Percentiles rank a stretch among this genome's conserved stretches.
These are phyloP conservation scores for Talaromyces borbonicus DNA, from an alignment of 495 filamentous ascomycete species.

Conservation along the genomic window DNA sequence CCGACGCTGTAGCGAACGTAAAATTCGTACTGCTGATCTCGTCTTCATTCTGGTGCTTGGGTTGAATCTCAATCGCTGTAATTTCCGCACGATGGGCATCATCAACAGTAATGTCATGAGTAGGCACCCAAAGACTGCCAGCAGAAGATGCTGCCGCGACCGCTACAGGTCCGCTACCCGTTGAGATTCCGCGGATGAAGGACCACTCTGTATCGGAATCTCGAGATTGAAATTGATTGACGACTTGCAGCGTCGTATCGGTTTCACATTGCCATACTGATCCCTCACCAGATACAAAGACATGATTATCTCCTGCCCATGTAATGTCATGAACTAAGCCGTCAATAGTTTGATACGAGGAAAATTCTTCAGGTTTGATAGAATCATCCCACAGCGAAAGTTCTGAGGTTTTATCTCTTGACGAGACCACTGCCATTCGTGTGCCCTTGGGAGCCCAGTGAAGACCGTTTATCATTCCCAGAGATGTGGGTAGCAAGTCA, in stretches of 20 bases:
- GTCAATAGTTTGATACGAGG: conserved; percentile 28
- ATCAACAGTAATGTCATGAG: conserved; percentile 31
- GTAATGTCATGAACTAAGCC: conserved; percentile 28
- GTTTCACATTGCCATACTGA: conserved; percentile 35
- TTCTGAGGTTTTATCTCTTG: conserved; percentile 30
- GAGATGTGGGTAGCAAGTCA: conserved; percentile 38
- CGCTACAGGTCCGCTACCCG: conserved; percentile 18
- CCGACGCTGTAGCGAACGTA: conserved; percentile 35
- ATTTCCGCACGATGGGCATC: conserved; percentile 35
- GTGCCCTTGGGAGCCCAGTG: conserved; percentile 31
- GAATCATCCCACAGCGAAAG: conserved; percentile 38
- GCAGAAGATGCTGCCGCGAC: conserved; percentile 27
- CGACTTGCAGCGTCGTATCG: conserved; percentile 28
- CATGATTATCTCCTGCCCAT: conserved; percentile 26
- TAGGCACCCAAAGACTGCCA: conserved; percentile 35
- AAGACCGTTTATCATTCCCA: conserved; percentile 34
- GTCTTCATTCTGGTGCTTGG: conserved; percentile 17
- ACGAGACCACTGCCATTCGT: conserved; percentile 34
- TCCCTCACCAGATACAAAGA: conserved; percentile 31
- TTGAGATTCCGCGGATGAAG: conserved; percentile 27
- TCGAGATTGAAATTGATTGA: conserved; percentile 25
- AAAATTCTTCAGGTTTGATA: conserved; percentile 31
- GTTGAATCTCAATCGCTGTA: conserved; percentile 35
- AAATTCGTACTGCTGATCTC: conserved; percentile 18
- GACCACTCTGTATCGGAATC: conserved; percentile 24